Evolutionary conservation across 306 rosid genomes (phyloP).

Genomic region (Ormosia semicastrata): DNA sequence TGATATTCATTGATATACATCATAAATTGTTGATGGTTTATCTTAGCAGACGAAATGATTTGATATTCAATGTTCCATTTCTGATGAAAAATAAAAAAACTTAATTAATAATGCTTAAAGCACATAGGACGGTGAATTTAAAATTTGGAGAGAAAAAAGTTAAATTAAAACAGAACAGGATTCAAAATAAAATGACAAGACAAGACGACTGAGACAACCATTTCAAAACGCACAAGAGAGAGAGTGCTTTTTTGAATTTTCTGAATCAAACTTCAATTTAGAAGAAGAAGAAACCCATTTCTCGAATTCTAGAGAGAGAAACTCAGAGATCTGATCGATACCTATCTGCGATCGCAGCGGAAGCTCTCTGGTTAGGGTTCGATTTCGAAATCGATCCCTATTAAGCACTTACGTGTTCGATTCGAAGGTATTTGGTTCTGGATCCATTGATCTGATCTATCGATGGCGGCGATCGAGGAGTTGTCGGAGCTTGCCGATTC

Average conservation of each 20-base stretch:
- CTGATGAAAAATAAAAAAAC: background rate
- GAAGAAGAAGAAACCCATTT: background rate
- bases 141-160: background rate
- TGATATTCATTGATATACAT: background rate
- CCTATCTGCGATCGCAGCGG: conserved; percentile 19
- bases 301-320: conserved; percentile 28
- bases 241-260: conserved; percentile 33
- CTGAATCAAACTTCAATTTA: conserved; percentile 15
- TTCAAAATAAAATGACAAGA: conserved; percentile 34
- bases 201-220: conserved; percentile 20
- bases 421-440: conserved; percentile 3
- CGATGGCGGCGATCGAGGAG: conserved; percentile 98
- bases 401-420: background rate
- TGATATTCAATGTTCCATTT: background rate
- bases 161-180: conserved; percentile 18
- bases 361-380: conserved; percentile 36
- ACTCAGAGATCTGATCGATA: conserved; percentile 37
- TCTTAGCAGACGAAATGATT: background rate
- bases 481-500: conserved; percentile 78
- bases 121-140: background rate
- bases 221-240: conserved; percentile 29
- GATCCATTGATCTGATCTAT: conserved; percentile 45
- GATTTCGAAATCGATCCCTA: conserved; percentile 42
- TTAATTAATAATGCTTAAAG: too few species aligned
- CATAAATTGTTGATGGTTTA: background rate